These are phyloP conservation scores for Albatrellus ellisii DNA, from an alignment of 768 basidiomycete species.

Conservation along the genomic window DNA sequence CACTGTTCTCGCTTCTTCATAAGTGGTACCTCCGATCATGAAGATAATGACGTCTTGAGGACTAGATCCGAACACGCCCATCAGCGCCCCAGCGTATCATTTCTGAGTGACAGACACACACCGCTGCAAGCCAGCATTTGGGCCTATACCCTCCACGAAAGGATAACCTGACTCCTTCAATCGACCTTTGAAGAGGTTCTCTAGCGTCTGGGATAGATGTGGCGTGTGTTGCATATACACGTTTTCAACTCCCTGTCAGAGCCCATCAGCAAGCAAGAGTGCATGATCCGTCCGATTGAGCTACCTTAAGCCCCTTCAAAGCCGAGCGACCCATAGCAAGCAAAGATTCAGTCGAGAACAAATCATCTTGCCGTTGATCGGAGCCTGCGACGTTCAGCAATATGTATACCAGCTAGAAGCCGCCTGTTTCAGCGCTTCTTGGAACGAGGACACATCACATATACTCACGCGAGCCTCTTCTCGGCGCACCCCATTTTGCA, in stretches of 20 bases:
- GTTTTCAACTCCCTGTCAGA: conserved; percentile 83
- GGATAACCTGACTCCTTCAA: conserved; percentile 85
- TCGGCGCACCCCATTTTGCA: conserved; percentile 61
- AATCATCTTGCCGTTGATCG: conserved; percentile 93
- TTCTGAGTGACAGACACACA: conserved; percentile 19
- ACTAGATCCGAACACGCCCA: conserved; percentile 25
- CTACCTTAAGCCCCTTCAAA: conserved; percentile 86
- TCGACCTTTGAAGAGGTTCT: conserved; percentile 75
- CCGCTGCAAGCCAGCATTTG: conserved; percentile 63
- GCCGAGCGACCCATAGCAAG: conserved; percentile 91
- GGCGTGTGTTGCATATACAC: conserved; percentile 97
- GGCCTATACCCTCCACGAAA: conserved; percentile 63
- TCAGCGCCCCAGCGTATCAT: background rate
- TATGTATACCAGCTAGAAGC: conserved; percentile 74
- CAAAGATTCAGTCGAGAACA: conserved; percentile 91
- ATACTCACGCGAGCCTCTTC: conserved; percentile 60
- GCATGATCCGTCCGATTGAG: conserved; percentile 4
- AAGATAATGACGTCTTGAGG: conserved; percentile 96
- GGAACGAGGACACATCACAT: background rate
- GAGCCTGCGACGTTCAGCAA: conserved; percentile 87
- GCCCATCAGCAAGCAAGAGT: conserved; percentile 1
- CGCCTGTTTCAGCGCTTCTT: conserved; percentile 6
- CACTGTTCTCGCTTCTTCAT: conserved; percentile 84
- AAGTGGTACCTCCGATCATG: conserved; percentile 93
- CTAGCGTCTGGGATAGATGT: conserved; percentile 84